Conservation (phyloP, 2,329 filamentous ascomycete species). For the Talaromyces sp. region DNA sequence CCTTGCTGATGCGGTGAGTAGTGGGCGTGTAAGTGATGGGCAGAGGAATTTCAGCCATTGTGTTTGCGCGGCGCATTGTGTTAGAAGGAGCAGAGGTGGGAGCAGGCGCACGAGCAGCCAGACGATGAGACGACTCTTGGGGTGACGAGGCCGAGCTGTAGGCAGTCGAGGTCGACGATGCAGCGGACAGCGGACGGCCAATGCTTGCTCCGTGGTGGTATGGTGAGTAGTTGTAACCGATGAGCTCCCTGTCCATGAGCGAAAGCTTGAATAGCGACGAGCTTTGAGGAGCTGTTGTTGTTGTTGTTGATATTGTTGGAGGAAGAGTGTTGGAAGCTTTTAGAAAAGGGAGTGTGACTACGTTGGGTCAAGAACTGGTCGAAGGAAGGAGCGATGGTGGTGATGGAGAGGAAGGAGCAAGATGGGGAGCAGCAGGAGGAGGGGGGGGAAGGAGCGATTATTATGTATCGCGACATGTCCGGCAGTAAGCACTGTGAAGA, state of each 20-base stretch:
- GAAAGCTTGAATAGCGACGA: neutral
- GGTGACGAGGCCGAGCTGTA: neutral
- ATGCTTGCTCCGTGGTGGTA: neutral
- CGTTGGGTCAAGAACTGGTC: neutral
- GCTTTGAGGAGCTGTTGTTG: neutral
- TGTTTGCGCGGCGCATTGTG: slow-evolving; percentile 21
- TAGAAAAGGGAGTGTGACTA: neutral
- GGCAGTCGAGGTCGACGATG: slow-evolving; percentile 1
- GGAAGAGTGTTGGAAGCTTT: neutral
- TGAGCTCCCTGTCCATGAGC: neutral
- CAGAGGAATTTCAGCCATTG: slow-evolving; percentile 26
- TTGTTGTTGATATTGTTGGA: neutral
- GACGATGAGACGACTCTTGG: neutral
- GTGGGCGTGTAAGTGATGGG: slow-evolving; percentile 46
- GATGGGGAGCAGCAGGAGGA: neutral
- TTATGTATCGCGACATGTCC: neutral
- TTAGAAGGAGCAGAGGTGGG: neutral
- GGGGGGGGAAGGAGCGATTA: neutral
- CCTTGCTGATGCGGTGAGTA: slow-evolving; percentile 48
- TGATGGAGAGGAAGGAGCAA: neutral
- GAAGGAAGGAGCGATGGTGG: neutral
- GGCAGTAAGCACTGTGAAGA: neutral
- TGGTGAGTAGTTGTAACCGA: neutral
- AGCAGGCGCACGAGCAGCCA: neutral
- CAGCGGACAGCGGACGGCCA: neutral